phyloP scores from a whole-genome alignment of 1,284 basidiomycete genomes.

The Ganoderma lucidum region DNA sequence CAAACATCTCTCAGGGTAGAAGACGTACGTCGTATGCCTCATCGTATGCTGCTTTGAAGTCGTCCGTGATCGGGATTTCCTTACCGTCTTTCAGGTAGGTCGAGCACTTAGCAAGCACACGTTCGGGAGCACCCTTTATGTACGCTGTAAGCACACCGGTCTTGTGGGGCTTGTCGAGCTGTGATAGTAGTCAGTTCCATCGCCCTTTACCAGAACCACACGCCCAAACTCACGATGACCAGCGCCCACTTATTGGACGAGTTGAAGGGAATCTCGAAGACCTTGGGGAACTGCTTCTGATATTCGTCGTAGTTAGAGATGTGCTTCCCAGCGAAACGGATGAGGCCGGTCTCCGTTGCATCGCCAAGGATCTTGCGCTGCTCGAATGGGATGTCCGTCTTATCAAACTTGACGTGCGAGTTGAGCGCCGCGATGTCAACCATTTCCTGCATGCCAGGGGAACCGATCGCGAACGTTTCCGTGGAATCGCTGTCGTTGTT shows the following conservation, averaged over 20 bases:
- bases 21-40: constrained; percentile 63
- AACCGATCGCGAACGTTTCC: constrained; percentile 55
- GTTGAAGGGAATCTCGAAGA: constrained; percentile 78
- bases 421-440: constrained; percentile 71
- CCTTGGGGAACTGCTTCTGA: constrained; percentile 59
- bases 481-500: constrained; percentile 70
- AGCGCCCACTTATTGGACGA: constrained; percentile 78
- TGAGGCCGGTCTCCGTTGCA: constrained; percentile 74
- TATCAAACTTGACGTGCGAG: constrained; percentile 75
- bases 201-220: not conserved
- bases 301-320: constrained; percentile 62
- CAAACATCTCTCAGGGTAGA: not conserved
- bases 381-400: constrained; percentile 67
- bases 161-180: constrained; percentile 63
- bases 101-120: constrained; percentile 68
- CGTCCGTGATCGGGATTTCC: constrained; percentile 57
- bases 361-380: constrained; percentile 70
- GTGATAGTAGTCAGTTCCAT: constrained; percentile 6
- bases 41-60: constrained; percentile 62
- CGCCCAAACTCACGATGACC: constrained; percentile 59
- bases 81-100: constrained; percentile 64
- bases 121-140: constrained; percentile 75
- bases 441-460: constrained; percentile 67
- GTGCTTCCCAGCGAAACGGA: constrained; percentile 67
- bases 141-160: constrained; percentile 58